Evolutionary conservation across 2,329 filamentous ascomycete genomes (phyloP).

Genomic region (Aspergillus japonicus): DNA sequence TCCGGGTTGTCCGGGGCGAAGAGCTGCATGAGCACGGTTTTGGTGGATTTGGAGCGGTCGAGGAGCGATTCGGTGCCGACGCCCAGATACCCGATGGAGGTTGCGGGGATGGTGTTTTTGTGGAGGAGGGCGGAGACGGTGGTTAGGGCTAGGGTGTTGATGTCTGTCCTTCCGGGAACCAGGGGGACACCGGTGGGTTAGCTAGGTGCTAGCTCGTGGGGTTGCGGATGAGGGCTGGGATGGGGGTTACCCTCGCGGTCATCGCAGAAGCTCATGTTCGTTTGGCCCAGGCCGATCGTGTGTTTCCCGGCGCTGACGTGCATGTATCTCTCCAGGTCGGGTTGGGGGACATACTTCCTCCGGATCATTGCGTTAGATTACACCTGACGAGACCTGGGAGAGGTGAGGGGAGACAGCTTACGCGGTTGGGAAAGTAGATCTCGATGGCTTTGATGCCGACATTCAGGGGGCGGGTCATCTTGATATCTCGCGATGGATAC

Average conservation of each 20-base stretch:
- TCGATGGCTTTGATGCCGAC: constrained; percentile 93
- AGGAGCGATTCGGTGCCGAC: constrained; percentile 82
- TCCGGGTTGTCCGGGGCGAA: constrained; percentile 76
- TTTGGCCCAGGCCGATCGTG: constrained; percentile 87
- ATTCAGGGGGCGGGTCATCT: constrained; percentile 61
- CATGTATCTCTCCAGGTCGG: constrained; percentile 81
- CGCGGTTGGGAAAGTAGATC: constrained; percentile 83
- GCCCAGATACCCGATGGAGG: constrained; percentile 75
- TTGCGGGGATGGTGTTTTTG: constrained; percentile 79
- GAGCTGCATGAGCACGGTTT: constrained; percentile 83
- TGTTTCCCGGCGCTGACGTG: constrained; percentile 79
- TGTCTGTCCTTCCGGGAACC: constrained; percentile 59
- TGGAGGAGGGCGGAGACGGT: constrained; percentile 72
- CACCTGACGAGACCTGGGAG: too few species aligned
- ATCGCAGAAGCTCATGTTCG: constrained; percentile 89
- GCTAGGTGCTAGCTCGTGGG: too few species aligned
- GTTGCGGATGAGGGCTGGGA: too few species aligned
- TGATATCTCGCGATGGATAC: background rate
- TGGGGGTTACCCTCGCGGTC: constrained; percentile 70
- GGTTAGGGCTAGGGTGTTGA: constrained; percentile 82
- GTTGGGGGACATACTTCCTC: constrained; percentile 74
- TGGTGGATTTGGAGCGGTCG: constrained; percentile 89
- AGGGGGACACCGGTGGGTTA: too few species aligned
- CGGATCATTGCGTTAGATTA: too few species aligned
- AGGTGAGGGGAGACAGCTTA: constrained; percentile 46